These are phyloP conservation scores for Amorphotheca resinae DNA, from an alignment of 495 filamentous ascomycete genomes.

Conservation along the genomic window DNA sequence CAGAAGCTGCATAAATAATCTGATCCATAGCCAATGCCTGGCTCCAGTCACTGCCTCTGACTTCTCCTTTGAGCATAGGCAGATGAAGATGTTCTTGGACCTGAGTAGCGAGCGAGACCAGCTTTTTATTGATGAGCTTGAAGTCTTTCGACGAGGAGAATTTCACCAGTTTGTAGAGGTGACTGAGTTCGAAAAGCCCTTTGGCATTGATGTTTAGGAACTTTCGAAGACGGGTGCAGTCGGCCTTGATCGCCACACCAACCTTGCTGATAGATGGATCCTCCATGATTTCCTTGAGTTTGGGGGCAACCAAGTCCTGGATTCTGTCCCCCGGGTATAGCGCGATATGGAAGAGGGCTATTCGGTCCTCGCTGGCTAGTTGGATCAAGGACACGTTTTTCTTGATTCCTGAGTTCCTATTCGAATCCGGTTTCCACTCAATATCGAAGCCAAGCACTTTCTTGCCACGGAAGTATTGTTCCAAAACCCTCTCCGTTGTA, in stretches of 20 bases:
- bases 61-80: constrained; percentile 64
- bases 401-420: constrained; percentile 33
- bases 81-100: constrained; percentile 59
- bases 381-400: constrained; percentile 69
- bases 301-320: constrained; percentile 51
- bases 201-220: constrained; percentile 48
- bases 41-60: constrained; percentile 64
- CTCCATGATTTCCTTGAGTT: constrained; percentile 59
- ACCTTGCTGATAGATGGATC: constrained; percentile 55
- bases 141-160: constrained; percentile 36
- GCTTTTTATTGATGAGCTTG: constrained; percentile 46
- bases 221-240: constrained; percentile 57
- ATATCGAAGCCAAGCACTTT: constrained; percentile 72
- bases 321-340: constrained; percentile 34
- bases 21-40: constrained; percentile 47
- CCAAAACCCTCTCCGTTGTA: constrained; percentile 49
- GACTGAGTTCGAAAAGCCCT: constrained; percentile 67
- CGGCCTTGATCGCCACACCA: constrained; percentile 65
- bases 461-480: constrained; percentile 55
- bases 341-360: constrained; percentile 72
- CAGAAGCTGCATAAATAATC: constrained; percentile 67
- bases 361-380: constrained; percentile 63
- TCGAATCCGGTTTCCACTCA: constrained; percentile 58
- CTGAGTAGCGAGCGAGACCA: constrained; percentile 54
- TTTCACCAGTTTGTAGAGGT: constrained; percentile 64